Percentiles rank a stretch among this genome's conserved stretches.
Evolutionary conservation across 208 protist genomes (phyloP).

Genomic region (Wallacemonas collosoma): DNA sequence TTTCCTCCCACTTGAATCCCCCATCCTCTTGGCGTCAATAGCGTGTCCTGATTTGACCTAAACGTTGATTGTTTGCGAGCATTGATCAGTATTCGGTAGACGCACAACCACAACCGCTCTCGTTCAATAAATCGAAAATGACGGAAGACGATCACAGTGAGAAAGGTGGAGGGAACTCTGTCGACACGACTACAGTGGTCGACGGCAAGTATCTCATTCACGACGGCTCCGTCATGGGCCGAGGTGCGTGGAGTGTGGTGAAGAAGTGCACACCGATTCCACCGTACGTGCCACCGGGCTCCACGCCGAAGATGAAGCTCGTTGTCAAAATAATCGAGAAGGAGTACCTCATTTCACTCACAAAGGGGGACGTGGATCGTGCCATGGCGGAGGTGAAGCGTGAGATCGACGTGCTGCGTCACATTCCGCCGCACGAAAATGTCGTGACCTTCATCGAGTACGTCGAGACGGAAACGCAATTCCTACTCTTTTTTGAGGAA

Average conservation of each 20-base stretch:
- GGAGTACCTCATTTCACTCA: conserved; percentile 84
- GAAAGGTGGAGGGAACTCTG: neutral
- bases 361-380: conserved; percentile 84
- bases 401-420: conserved; percentile 86
- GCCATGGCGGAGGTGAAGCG: conserved; percentile 90
- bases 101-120: neutral
- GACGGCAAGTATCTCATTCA: conserved; percentile 84
- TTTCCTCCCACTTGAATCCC: no score
- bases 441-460: conserved; percentile 91
- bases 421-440: conserved; percentile 88
- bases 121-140: neutral
- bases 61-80: no score
- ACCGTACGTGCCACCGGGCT: conserved; percentile 72
- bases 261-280: conserved; percentile 77
- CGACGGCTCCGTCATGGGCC: conserved; percentile 78
- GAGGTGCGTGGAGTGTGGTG: conserved; percentile 89
- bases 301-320: conserved; percentile 75
- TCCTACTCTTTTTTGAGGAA: conserved; percentile 89
- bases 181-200: conserved; percentile 33
- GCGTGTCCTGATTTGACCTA: no score
- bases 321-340: conserved; percentile 93
- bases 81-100: no score
- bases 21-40: no score
- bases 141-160: conserved; percentile 11
- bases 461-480: conserved; percentile 83